Base-by-base conservation (phyloP, 768 basidiomycete genomes). In the Lentinula aciculospora region DNA sequence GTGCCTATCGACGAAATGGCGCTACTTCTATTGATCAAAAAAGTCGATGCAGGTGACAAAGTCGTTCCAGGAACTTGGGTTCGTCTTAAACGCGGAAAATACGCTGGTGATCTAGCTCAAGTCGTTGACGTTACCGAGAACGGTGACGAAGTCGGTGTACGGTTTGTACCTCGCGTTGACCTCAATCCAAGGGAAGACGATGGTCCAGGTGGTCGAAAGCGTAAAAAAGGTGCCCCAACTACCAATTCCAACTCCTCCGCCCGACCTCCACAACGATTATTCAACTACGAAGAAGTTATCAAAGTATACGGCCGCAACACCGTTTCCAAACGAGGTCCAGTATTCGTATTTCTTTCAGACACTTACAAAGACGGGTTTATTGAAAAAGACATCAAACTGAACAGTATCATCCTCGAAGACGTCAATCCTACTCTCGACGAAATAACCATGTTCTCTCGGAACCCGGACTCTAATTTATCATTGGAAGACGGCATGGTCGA, bases 1-100 rank as follows among this genome's bases (percentile, higher is more conserved):
- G 94, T 98, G 0, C 94, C 94, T 6, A 94, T 98, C 58, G 91
- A 95, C 65, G 97, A 99, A 76, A 98, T 98, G 95, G 93, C 97
- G 17, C 92, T 91, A 59, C 76, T 98, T 36, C 79, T 98, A 63
- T 91, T 92, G 68, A 97, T 97, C 66, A 98, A 95, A 77, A 95
- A 95, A 74, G 89, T 94, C 67, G 92, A 94, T 61, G 73, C 88
- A 46, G 42, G 42, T 17, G 23, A 36, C 15, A 88, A 89, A 0
- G 82, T 98, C 40, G 83, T 82, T 17, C 85, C 86, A 0, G 94
- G 93, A 19, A 90, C 85, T 63, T 99, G 97, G 97, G 94, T 98
- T 7, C 91, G 97, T 50, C 86, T 98, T 67, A 88, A 86, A 66
- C 85, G 94, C 37, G 96, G 96, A 45, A 95, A 90, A 67, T 97